Evolutionary conservation across 139 green algal genomes (phyloP).

Genomic region (Yamagishiella unicocca): DNA sequence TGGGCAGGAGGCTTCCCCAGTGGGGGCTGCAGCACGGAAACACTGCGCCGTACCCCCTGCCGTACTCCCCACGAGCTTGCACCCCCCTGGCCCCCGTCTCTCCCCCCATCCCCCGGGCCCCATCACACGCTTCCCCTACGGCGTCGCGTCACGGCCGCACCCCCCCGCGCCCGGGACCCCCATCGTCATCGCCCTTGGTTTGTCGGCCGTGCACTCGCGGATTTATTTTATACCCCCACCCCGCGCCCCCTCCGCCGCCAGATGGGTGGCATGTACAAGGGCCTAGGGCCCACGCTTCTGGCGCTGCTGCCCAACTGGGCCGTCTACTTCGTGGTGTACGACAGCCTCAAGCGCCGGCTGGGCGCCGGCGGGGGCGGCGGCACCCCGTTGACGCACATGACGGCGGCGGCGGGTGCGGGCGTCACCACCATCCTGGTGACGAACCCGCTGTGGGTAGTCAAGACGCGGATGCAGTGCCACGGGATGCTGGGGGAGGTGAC

Average conservation of each 20-base stretch:
- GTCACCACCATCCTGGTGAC: conserved; percentile 88
- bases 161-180: too few species aligned
- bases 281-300: conserved; percentile 93
- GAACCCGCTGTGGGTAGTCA: conserved; percentile 98
- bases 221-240: too few species aligned
- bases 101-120: too few species aligned
- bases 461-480: conserved; percentile 94
- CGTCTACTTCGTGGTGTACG: conserved; percentile 67
- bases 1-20: too few species aligned
- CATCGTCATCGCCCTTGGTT: too few species aligned
- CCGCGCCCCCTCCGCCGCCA: conserved; percentile 12
- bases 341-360: conserved; percentile 41
- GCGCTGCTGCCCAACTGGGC: conserved; percentile 98
- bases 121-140: too few species aligned
- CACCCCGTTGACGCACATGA: conserved; percentile 79
- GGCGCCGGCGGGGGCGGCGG: not conserved
- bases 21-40: too few species aligned
- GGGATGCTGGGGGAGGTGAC: conserved; percentile 58
- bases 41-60: too few species aligned
- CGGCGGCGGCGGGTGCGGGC: conserved; percentile 87
- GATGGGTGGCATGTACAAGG: conserved; percentile 87
- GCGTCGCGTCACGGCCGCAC: too few species aligned
- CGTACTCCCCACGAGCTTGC: too few species aligned
- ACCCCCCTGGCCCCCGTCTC: too few species aligned
- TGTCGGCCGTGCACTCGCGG: too few species aligned